Evolutionary conservation across 2,329 filamentous ascomycete genomes (phyloP), one percentile per base, ranked within the genome.

Genomic region (Ceratocystis eucalypticola): DNA sequence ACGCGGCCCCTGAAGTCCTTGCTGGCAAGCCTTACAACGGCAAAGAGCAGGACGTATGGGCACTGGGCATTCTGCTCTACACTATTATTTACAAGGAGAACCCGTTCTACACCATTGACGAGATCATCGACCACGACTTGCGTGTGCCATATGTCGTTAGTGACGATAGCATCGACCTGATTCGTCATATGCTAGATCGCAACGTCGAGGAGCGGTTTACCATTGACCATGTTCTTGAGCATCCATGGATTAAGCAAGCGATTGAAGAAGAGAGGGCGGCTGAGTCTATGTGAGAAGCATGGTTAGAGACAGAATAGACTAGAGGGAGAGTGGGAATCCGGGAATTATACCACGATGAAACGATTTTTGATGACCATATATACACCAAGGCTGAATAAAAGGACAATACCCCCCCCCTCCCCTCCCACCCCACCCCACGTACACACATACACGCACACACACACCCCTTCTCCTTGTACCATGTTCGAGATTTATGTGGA

Each of bases 1-100:
- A 99, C 76, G 94, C 94, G 59, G 94, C 94, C 5, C 94, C 94
- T n/a, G 94, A 99, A 78, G 94, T 99, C 65, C 82, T 99, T 62
- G 91, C 91, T 67, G 94, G 94, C 61, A 88, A 87, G 71, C 88
- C 92, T 17, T 99, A 99, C 76, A 85, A 88, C 70, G 94, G 94
- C 73, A 96, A 95, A 76, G 93, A 96, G 75, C 94, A 99, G 79
- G 94, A 99, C 73, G 91, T 99, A 37, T 99, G 94, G 94, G 94
- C 94, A 0, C 82, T 99, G 17, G 94, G 94, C 28, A 97, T 99
- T 72, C 82, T 99, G 30, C 84, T 99, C 15, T 99, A 99, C 79
- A 99, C 94, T 33, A 96, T 99, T 73, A 88, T 97, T 73, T 99
- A 99, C 82, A 99, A 97, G 78, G 94, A 99, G 77, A 99, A 99